These are phyloP conservation scores for Collariella sp. DNA, from an alignment of 495 filamentous ascomycete species.

Conservation along the genomic window DNA sequence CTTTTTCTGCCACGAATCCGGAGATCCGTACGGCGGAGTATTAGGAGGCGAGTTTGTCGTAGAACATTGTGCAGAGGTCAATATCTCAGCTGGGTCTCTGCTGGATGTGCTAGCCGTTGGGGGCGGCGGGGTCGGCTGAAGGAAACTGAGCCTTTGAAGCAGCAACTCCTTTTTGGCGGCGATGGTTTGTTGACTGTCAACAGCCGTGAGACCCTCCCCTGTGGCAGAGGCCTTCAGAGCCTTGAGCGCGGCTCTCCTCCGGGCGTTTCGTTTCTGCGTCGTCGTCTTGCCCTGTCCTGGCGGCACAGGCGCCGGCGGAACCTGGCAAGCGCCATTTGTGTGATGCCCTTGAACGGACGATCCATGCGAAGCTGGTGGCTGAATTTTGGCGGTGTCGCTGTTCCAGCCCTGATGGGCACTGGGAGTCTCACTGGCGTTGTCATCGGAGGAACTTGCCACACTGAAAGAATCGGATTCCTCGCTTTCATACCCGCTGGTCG, in stretches of 20 bases:
- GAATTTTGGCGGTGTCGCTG: not conserved
- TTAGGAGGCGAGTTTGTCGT: not conserved
- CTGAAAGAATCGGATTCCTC: not conserved
- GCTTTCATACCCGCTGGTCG: constrained; percentile 3
- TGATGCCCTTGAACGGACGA: not conserved
- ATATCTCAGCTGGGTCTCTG: not conserved
- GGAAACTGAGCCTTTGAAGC: constrained; percentile 9
- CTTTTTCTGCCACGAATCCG: constrained; percentile 60
- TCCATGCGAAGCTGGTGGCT: not conserved
- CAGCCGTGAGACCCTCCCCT: not conserved
- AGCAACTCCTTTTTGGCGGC: constrained; percentile 20
- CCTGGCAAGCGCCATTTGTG: not conserved
- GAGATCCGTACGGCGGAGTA: constrained; percentile 23
- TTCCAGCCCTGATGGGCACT: not conserved
- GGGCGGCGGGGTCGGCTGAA: not conserved
- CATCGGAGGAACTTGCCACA: not conserved
- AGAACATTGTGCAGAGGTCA: no score
- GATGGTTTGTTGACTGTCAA: not conserved
- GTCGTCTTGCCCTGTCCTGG: constrained; percentile 29
- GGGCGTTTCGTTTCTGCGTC: constrained; percentile 37
- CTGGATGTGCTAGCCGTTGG: no score
- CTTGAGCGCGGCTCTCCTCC: constrained; percentile 26
- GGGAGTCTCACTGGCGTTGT: not conserved
- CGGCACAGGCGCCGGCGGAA: constrained; percentile 9
- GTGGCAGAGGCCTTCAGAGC: constrained; percentile 16